Percentiles rank a stretch among this genome's conserved stretches.
These are phyloP conservation scores for Oleoguttula mirabilis DNA, from an alignment of 495 filamentous ascomycete species.

Conservation along the genomic window DNA sequence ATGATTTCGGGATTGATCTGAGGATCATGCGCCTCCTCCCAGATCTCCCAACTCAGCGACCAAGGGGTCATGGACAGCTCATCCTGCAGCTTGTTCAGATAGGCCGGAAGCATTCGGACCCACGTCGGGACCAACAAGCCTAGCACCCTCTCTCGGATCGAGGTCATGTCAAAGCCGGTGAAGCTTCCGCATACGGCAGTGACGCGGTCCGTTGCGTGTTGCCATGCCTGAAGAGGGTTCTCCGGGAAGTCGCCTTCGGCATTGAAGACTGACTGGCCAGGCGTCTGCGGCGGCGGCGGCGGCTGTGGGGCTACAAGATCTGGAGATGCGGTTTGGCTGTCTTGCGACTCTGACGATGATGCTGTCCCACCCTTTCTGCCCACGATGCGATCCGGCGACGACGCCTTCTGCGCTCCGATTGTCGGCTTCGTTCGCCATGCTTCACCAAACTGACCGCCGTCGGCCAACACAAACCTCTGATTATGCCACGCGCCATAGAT, in stretches of 20 bases:
- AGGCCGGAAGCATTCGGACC: constrained; percentile 62
- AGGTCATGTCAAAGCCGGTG: constrained; percentile 13
- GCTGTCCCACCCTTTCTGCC: background rate
- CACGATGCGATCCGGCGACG: background rate
- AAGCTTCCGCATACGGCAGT: constrained; percentile 8
- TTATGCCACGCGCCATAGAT: background rate
- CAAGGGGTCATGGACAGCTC: constrained; percentile 79
- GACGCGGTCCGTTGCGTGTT: constrained; percentile 9
- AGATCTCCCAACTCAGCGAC: constrained; percentile 82
- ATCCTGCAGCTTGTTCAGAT: constrained; percentile 69
- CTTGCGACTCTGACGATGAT: background rate
- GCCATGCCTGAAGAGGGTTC: constrained; percentile 5
- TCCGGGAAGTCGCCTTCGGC: background rate
- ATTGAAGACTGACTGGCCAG: background rate
- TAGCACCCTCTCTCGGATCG: constrained; percentile 52
- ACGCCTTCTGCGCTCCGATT: background rate
- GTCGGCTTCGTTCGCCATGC: constrained; percentile 4
- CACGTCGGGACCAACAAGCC: constrained; percentile 69
- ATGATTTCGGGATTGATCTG: constrained; percentile 74
- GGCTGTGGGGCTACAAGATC: background rate
- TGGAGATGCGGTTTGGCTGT: no score
- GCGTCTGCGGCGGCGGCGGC: constrained; percentile 6
- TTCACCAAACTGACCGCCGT: background rate
- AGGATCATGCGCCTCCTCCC: constrained; percentile 78
- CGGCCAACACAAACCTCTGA: constrained; percentile 1